Conservation (phyloP, 441 rosid genomes). For the Syzygium syzygioides region DNA sequence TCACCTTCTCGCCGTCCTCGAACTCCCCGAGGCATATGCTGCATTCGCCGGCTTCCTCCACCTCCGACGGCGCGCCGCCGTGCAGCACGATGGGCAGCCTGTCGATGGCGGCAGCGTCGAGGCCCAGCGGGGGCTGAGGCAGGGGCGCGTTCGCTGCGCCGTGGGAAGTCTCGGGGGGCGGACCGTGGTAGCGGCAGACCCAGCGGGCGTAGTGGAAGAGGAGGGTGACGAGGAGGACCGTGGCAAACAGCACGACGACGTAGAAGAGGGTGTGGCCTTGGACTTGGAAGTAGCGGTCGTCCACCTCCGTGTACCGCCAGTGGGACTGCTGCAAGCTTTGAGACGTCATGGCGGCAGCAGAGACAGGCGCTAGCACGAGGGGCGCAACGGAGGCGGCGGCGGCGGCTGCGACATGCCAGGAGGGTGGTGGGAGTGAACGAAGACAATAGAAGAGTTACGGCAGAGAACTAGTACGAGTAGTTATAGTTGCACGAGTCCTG, state of each 20-base stretch:
- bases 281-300: slow-evolving; percentile 9
- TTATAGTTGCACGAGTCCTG: not conserved
- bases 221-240: not conserved
- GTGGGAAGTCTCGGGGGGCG: not conserved
- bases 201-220: slow-evolving; percentile 7
- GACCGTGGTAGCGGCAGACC: slow-evolving; percentile 1
- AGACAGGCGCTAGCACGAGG: not conserved
- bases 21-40: slow-evolving; percentile 8
- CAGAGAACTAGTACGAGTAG: not conserved
- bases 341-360: not conserved
- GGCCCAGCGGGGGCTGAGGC: not conserved
- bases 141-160: not conserved
- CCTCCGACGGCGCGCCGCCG: not conserved
- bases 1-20: slow-evolving; percentile 11
- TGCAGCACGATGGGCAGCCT: slow-evolving; percentile 1
- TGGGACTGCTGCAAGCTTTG: not conserved
- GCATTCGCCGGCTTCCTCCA: not conserved
- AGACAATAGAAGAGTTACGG: not conserved
- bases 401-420: not conserved
- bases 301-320: slow-evolving; percentile 12
- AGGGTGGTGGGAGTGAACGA: not conserved
- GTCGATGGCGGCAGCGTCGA: not conserved
- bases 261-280: slow-evolving; percentile 7
- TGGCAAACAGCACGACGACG: not conserved
- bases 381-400: not conserved